A percentile compares a stretch with the other conserved stretches of the same genome.
Evolutionary conservation across 73 alveolate species (phyloP).

Genomic region (Blepharisma japonicum): DNA sequence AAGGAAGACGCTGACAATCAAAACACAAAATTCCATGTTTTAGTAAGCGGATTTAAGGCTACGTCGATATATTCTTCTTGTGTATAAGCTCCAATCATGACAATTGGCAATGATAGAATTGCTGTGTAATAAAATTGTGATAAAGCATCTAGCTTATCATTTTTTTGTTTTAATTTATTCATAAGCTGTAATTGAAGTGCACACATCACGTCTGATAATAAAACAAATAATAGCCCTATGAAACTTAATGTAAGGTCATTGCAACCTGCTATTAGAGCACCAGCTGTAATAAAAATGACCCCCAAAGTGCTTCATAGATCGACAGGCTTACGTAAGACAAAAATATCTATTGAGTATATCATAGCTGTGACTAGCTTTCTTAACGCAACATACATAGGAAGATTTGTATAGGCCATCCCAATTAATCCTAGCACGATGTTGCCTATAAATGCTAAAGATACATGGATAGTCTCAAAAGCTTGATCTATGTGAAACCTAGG

Average conservation of each 20-base stretch:
- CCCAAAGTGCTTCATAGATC: not conserved
- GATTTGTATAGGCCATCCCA: conserved; percentile 14
- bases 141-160: not conserved
- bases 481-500: not conserved
- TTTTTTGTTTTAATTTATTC: no score
- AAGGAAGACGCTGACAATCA: not conserved
- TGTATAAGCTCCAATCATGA: not conserved
- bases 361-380: not conserved
- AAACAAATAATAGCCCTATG: not conserved
- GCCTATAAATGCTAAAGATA: not conserved
- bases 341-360: not conserved
- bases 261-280: conserved; percentile 27
- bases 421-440: not conserved
- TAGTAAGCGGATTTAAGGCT: not conserved
- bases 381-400: conserved; percentile 31
- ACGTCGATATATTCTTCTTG: not conserved
- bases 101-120: not conserved
- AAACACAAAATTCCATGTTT: conserved; percentile 1
- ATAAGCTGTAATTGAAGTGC: not conserved
- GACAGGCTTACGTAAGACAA: not conserved
- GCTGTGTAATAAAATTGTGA: not conserved
- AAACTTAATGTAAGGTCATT: conserved; percentile 11
- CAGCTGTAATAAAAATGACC: conserved; percentile 4
- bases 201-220: not conserved
- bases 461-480: not conserved